Evolutionary conservation across 148 eudicot genomes (phyloP).

Genomic region (Vaccinium macrocarpon): DNA sequence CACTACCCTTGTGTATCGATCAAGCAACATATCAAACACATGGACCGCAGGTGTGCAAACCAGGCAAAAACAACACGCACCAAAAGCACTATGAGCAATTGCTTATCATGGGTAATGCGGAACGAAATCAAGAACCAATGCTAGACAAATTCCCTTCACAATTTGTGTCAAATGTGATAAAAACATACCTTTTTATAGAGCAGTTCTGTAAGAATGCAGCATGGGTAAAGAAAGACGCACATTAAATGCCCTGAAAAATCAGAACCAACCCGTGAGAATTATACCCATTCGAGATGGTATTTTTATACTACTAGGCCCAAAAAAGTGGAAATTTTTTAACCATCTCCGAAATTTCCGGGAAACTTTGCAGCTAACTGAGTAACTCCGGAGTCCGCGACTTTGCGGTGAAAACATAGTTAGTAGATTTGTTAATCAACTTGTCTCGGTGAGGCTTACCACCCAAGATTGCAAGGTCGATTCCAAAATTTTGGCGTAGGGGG

Average conservation of each 20-base stretch:
- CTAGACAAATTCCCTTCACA: neutral
- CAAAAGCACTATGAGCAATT: neutral
- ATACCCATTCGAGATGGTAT: neutral
- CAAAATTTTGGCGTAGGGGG: too few species aligned
- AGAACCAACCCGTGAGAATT: conserved; percentile 9
- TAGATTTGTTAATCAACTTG: neutral
- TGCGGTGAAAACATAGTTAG: neutral
- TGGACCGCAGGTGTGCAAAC: neutral
- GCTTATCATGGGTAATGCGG: neutral
- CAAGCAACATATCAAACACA: conserved; percentile 4
- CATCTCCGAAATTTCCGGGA: neutral
- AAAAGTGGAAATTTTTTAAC: neutral
- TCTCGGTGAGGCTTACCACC: too few species aligned
- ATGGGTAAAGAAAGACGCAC: neutral
- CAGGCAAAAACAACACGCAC: neutral
- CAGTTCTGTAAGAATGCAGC: neutral
- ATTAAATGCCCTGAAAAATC: conserved; percentile 18
- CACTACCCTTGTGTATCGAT: neutral
- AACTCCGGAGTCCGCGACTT: neutral
- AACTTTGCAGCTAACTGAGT: neutral
- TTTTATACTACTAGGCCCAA: neutral
- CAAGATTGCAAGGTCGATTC: too few species aligned
- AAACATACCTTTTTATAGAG: conserved; percentile 15
- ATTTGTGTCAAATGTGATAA: neutral
- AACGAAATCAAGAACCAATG: neutral